Conservation (phyloP, 441 rosid genomes). For the Arabidopsis lyrata region DNA sequence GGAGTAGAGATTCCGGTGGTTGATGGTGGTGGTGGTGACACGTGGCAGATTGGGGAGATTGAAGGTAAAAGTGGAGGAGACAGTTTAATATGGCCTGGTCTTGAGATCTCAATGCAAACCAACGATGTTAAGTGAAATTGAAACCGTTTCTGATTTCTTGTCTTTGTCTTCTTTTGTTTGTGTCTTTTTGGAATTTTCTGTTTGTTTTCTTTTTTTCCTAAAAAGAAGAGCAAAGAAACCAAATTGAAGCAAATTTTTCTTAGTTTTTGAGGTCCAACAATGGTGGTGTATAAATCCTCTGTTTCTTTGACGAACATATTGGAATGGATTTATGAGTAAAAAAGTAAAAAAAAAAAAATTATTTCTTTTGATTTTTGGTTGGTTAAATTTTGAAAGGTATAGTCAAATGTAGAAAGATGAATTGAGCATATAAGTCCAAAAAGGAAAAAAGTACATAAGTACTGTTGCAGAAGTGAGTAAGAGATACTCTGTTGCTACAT, state of each 20-base stretch:
- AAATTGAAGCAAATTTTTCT: background rate
- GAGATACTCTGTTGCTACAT: conserved; percentile 18
- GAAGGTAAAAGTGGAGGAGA: conserved; percentile 63
- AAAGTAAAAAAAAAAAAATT: background rate
- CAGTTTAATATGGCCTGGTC: conserved; percentile 80
- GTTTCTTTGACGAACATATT: conserved; percentile 32
- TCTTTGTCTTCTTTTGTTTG: conserved; percentile 21
- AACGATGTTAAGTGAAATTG: conserved; percentile 72
- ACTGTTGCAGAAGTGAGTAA: conserved; percentile 36
- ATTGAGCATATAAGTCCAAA: conserved; percentile 17
- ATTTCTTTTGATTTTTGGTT: background rate
- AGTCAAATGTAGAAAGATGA: conserved; percentile 26
- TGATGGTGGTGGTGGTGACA: conserved; percentile 43
- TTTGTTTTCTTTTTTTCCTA: background rate
- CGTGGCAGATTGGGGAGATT: conserved; percentile 76
- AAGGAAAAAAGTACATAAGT: conserved; percentile 31
- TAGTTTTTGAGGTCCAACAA: conserved; percentile 15
- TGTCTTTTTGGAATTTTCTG: conserved; percentile 16
- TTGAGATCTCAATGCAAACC: conserved; percentile 77
- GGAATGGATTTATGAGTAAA: background rate
- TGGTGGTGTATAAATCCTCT: conserved; percentile 29
- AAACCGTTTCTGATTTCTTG: conserved; percentile 34
- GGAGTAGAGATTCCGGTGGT: conserved; percentile 39
- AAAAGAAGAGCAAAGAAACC: background rate
- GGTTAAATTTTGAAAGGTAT: conserved; percentile 8